Percentiles rank a stretch among this genome's conserved stretches.
Conservation (phyloP, 805 yeast species). For the Saturnispora dispora region DNA sequence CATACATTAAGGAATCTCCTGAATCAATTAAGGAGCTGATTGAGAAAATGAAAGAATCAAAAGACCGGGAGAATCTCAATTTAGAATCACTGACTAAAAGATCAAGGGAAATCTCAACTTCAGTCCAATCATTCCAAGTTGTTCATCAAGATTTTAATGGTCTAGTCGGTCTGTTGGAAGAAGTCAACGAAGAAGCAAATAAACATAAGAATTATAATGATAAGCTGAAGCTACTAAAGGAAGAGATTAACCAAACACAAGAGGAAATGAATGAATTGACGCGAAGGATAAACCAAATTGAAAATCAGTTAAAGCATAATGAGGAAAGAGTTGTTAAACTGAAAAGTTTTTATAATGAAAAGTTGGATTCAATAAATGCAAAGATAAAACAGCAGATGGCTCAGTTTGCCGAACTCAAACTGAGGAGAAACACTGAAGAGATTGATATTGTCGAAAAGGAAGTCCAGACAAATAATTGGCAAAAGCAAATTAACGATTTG, state of each 20-base stretch:
- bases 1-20: conserved; percentile 54
- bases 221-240: conserved; percentile 23
- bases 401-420: conserved; percentile 39
- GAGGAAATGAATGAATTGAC: conserved; percentile 35
- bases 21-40: conserved; percentile 44
- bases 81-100: conserved; percentile 37
- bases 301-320: conserved; percentile 39
- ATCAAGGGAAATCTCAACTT: conserved; percentile 40
- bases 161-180: conserved; percentile 37
- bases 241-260: conserved; percentile 30
- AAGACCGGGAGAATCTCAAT: conserved; percentile 32
- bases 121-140: conserved; percentile 50
- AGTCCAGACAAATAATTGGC: conserved; percentile 34
- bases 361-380: conserved; percentile 33
- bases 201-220: conserved; percentile 30
- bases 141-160: conserved; percentile 39
- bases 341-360: conserved; percentile 35
- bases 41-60: conserved; percentile 39
- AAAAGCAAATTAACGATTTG: conserved; percentile 28
- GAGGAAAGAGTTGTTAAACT: conserved; percentile 40
- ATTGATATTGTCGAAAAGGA: conserved; percentile 41
- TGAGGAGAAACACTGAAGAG: conserved; percentile 39
- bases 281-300: conserved; percentile 38
- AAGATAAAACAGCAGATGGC: conserved; percentile 36
- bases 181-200: conserved; percentile 38